Percentiles rank a stretch among this genome's conserved stretches.
Evolutionary conservation across 2,329 filamentous ascomycete species (phyloP).

Genomic region (Colletotrichum plurivorum): DNA sequence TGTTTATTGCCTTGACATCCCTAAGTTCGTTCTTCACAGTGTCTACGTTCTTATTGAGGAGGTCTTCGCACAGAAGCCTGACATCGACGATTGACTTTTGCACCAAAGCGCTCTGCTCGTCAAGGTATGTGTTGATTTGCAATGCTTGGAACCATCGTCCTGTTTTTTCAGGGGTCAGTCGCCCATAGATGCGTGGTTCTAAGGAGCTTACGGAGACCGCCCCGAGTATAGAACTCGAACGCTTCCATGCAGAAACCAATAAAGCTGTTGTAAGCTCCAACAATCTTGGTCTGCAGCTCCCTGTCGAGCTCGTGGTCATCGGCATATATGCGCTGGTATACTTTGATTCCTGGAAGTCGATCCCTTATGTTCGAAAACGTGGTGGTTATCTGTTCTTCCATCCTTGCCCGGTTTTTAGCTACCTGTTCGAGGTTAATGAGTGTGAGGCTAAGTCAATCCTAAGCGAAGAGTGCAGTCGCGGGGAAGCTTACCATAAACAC

Average conservation of each 20-base stretch:
- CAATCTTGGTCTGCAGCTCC: not conserved
- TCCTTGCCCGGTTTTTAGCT: not conserved
- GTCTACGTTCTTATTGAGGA: slow-evolving; percentile 8
- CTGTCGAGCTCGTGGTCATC: slow-evolving; percentile 10
- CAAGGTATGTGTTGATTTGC: not conserved
- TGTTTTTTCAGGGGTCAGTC: not conserved
- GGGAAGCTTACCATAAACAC: not conserved
- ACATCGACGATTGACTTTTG: not conserved
- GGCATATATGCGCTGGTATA: slow-evolving; percentile 1
- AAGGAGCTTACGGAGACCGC: not conserved
- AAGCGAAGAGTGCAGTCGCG: not conserved
- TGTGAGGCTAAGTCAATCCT: too few species aligned
- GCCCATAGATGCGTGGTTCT: too few species aligned
- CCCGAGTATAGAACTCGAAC: slow-evolving; percentile 3
- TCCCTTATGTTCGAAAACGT: slow-evolving; percentile 1
- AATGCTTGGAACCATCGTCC: not conserved
- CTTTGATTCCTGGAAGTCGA: not conserved
- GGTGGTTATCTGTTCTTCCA: not conserved
- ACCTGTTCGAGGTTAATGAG: not conserved
- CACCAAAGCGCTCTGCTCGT: not conserved
- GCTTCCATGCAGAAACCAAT: slow-evolving; percentile 7
- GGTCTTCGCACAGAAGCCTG: not conserved
- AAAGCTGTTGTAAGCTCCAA: slow-evolving; percentile 4
- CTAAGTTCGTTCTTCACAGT: not conserved
- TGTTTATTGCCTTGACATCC: too few species aligned